phyloP scores from a whole-genome alignment of 2,329 filamentous ascomycete species.

The Trichoderma arundinaceum region DNA sequence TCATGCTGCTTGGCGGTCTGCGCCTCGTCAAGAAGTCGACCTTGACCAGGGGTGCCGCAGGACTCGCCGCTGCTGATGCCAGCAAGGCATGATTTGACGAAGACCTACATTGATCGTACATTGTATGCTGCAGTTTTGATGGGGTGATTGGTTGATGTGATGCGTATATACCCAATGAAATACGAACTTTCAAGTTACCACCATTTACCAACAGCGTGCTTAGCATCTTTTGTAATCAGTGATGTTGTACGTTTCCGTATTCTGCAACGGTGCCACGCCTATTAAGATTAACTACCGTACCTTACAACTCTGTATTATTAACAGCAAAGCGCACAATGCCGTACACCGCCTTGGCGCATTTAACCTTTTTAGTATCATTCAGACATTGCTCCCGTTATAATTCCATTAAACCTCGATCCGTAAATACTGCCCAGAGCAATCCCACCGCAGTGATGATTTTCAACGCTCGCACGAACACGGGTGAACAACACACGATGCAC shows the following conservation, averaged over 20 bases:
- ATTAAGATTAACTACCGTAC: too few relatives aligned
- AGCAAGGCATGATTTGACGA: constrained; percentile 35
- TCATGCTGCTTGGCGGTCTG: constrained; percentile 52
- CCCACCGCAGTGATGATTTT: neutral
- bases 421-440: too few relatives aligned
- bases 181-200: too few relatives aligned
- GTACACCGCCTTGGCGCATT: neutral
- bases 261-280: too few relatives aligned
- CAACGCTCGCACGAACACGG: neutral
- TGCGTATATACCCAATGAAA: constrained; percentile 18
- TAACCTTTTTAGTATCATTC: constrained; percentile 15
- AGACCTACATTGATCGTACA: neutral
- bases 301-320: too few relatives aligned
- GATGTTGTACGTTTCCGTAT: too few relatives aligned
- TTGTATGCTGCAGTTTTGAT: neutral
- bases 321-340: neutral
- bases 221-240: too few relatives aligned
- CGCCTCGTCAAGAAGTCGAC: constrained; percentile 56
- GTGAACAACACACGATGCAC: neutral
- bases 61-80: constrained; percentile 27
- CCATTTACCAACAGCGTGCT: too few relatives aligned
- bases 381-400: constrained; percentile 9
- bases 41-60: constrained; percentile 34
- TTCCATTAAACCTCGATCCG: neutral
- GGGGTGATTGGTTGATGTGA: neutral